Base-by-base conservation (phyloP, 352 stramenopile genomes). In the Pythium guiyangense region DNA sequence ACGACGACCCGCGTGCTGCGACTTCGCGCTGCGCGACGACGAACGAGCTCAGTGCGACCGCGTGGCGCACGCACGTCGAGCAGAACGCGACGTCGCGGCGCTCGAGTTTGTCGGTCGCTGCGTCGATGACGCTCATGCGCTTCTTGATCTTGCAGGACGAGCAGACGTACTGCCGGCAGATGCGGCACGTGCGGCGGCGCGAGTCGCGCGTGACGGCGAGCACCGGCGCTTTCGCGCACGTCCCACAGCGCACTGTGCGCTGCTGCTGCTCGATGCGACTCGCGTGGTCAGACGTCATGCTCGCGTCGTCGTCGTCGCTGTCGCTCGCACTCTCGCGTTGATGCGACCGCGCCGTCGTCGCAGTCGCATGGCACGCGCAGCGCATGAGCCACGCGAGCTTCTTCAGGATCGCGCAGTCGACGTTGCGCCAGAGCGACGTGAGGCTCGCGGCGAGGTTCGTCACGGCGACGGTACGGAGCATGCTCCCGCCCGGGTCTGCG, bases 391-490 rank as follows among this genome's bases (percentile, higher is more conserved):
- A 75, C 43, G 57, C 52, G 22, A 76, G 50, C n/a, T 79, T 79
- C 64, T 76, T 79, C 20, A 57, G 55, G 35, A 63, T 64, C 6
- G 58, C 67, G 53, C 67, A 79, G 15, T 73, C 56, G 1, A 63
- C 59, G 17, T 59, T 63, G 26, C 64, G 51, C 20, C 52, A 66
- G 34, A 66, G 60, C 0, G 67, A 73, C 5, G 64, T 60, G n/a
- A 77, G 68, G n/a, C 57, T 55, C 14, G 64, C 59, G 6, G 68
- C 59, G 1, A 60, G 52, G 3, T 58, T 62, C 34, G 59, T 54
- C 29, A 72, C 55, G 8, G 67, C 58, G 6, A 79, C 31, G 17
- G 50, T 56, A 18, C 63, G 63, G 9, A 69, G 55, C 34, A 79
- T 69, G 27, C 56, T 69, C 2, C 71, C 71, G n/a, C 64, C 54